Percentiles rank a stretch among this genome's conserved stretches.
These are phyloP conservation scores for Pichia cactophila DNA, from an alignment of 1,139 yeast species.

Conservation along the genomic window DNA sequence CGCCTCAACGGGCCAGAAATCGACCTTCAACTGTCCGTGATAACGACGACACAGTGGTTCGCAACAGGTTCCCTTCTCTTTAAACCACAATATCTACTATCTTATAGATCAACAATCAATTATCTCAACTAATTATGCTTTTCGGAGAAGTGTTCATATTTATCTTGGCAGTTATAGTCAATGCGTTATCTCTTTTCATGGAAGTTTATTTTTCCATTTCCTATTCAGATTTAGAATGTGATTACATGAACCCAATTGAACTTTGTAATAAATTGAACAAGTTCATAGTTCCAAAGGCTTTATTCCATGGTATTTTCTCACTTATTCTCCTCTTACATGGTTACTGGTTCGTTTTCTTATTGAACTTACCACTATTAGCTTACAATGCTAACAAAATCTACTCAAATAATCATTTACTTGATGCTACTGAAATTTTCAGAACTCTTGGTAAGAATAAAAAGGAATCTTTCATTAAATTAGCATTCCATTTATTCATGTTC, in stretches of 20 bases:
- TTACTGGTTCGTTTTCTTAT: constrained; percentile 83
- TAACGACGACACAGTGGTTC: neutral
- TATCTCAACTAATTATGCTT: constrained; percentile 12
- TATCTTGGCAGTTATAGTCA: constrained; percentile 75
- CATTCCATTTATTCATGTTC: constrained; percentile 85
- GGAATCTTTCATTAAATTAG: constrained; percentile 84
- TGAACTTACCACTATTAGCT: constrained; percentile 81
- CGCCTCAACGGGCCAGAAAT: neutral
- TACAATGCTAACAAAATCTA: constrained; percentile 66
- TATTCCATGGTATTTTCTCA: constrained; percentile 68
- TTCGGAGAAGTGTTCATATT: constrained; percentile 45
- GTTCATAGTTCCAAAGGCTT: constrained; percentile 88
- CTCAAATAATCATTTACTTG: constrained; percentile 78
- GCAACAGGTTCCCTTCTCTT: too few species aligned
- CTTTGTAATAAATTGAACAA: constrained; percentile 88
- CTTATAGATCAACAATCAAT: neutral
- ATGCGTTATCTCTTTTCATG: constrained; percentile 79
- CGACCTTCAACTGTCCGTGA: neutral
- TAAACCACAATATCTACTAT: neutral
- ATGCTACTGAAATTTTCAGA: constrained; percentile 97
- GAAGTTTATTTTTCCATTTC: constrained; percentile 91
- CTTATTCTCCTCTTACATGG: constrained; percentile 75
- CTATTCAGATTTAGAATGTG: constrained; percentile 91
- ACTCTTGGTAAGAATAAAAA: constrained; percentile 89
- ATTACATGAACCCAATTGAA: constrained; percentile 94